These are phyloP conservation scores for Centella asiatica DNA, from an alignment of 129 eudicot species.

Conservation along the genomic window DNA sequence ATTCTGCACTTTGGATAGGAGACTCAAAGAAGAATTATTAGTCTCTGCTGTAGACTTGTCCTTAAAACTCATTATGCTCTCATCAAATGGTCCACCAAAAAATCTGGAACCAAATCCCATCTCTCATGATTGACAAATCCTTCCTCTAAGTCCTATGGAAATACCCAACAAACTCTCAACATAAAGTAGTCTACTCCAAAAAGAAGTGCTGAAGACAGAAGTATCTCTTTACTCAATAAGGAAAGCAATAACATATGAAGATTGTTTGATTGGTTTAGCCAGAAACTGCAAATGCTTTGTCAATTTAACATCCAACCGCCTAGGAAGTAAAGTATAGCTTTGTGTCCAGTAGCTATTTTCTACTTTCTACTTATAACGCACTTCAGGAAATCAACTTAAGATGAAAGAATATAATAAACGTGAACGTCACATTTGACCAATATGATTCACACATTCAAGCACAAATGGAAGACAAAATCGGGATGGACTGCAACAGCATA, in stretches of 20 bases:
- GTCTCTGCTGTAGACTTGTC: neutral
- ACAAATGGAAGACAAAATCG: neutral
- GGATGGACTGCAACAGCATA: neutral
- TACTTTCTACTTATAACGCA: neutral
- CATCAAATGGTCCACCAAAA: too few species aligned
- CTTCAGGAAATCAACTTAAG: too few species aligned
- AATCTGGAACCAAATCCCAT: too few species aligned
- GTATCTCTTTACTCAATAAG: neutral
- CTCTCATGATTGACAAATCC: too few species aligned
- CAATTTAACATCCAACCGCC: neutral
- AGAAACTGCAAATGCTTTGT: neutral
- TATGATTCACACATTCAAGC: neutral
- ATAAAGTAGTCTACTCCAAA: neutral
- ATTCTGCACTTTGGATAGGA: too few species aligned
- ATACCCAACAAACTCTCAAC: neutral
- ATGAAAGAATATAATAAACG: neutral
- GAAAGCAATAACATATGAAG: neutral
- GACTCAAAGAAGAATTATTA: neutral
- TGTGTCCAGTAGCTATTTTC: neutral
- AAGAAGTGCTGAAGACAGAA: neutral
- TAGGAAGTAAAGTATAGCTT: neutral
- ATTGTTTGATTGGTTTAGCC: neutral
- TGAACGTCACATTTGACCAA: neutral
- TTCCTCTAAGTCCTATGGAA: neutral
- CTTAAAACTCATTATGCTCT: neutral